Evolutionary conservation across 2,329 filamentous ascomycete genomes (phyloP).

Genomic region (Decorospora gaudefroyi): DNA sequence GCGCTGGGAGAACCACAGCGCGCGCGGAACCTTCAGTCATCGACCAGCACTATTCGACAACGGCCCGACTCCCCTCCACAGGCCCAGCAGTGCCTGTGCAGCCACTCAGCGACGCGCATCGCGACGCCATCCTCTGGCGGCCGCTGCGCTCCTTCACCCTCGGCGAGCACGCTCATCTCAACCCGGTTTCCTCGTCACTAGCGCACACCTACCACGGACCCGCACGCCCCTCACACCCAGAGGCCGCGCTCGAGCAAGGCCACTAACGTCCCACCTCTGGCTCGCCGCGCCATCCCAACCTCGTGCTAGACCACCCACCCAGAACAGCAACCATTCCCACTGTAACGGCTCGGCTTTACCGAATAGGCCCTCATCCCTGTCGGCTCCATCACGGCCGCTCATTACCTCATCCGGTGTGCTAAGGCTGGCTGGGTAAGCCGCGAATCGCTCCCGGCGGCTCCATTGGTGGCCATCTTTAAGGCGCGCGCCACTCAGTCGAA

Average conservation of each 20-base stretch:
- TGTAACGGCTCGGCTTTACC: slow-evolving; percentile 45
- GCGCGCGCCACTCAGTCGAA: slow-evolving; percentile 42
- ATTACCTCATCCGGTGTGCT: slow-evolving; percentile 48
- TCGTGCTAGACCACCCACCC: slow-evolving; percentile 30
- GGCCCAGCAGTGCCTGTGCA: slow-evolving; percentile 13
- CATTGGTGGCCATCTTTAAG: slow-evolving; percentile 46
- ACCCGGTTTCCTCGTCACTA: slow-evolving; percentile 23
- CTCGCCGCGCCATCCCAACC: slow-evolving; percentile 32
- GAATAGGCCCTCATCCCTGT: slow-evolving; percentile 25
- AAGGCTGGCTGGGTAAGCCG: slow-evolving; percentile 40
- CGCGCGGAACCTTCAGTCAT: slow-evolving; percentile 29
- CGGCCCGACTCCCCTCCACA: slow-evolving; percentile 39
- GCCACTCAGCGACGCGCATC: slow-evolving; percentile 22
- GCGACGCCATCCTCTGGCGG: slow-evolving; percentile 22
- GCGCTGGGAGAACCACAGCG: slow-evolving; percentile 33
- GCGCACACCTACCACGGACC: slow-evolving; percentile 21
- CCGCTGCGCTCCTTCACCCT: slow-evolving; percentile 24
- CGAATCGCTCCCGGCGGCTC: slow-evolving; percentile 30
- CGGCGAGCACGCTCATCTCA: slow-evolving; percentile 28
- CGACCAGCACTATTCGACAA: slow-evolving; percentile 36
- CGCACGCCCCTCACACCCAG: slow-evolving; percentile 22
- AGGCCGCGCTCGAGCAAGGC: slow-evolving; percentile 19
- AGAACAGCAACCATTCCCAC: slow-evolving; percentile 40
- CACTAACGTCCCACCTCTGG: slow-evolving; percentile 29
- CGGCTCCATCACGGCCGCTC: slow-evolving; percentile 31